A percentile compares a stretch with the other conserved stretches of the same genome.
These are phyloP conservation scores for Exophiala viscosa DNA, from an alignment of 2,329 filamentous ascomycete species.

Conservation along the genomic window DNA sequence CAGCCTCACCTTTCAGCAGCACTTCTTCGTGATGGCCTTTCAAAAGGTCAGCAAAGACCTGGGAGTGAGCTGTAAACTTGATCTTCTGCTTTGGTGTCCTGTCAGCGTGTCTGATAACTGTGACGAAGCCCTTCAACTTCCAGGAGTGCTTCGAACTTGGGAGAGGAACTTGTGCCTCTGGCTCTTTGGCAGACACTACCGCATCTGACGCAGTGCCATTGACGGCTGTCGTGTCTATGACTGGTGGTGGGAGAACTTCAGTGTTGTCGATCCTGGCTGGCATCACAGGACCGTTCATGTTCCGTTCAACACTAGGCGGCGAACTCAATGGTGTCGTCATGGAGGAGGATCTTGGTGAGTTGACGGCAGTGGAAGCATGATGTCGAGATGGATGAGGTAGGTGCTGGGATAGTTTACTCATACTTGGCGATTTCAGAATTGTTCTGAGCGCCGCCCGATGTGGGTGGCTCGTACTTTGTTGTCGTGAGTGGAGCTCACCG, in stretches of 20 bases:
- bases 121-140: slow-evolving; percentile 97
- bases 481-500: slow-evolving; percentile 29
- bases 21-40: slow-evolving; percentile 97
- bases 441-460: slow-evolving; percentile 54
- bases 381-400: slow-evolving; percentile 41
- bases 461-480: slow-evolving; percentile 38
- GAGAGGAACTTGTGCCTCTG: slow-evolving; percentile 45
- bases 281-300: slow-evolving; percentile 3
- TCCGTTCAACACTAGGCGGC: slow-evolving; percentile 34
- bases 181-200: slow-evolving; percentile 19
- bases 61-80: slow-evolving; percentile 97
- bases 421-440: slow-evolving; percentile 63
- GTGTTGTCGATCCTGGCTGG: slow-evolving; percentile 18
- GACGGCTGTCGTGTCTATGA: slow-evolving; percentile 25
- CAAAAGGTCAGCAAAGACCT: slow-evolving; percentile 89
- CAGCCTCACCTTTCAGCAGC: slow-evolving; percentile 84
- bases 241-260: slow-evolving; percentile 44
- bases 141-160: slow-evolving; percentile 84
- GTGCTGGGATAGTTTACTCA: slow-evolving; percentile 50
- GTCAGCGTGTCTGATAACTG: slow-evolving; percentile 93
- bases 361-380: slow-evolving; percentile 33
- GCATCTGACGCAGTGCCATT: slow-evolving; percentile 10
- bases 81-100: slow-evolving; percentile 98
- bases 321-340: slow-evolving; percentile 34
- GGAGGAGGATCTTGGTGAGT: slow-evolving; percentile 43